Percentiles rank a stretch among this genome's conserved stretches.
Conservation (phyloP, 257 asterid genomes). For the Solanum paucissectum region DNA sequence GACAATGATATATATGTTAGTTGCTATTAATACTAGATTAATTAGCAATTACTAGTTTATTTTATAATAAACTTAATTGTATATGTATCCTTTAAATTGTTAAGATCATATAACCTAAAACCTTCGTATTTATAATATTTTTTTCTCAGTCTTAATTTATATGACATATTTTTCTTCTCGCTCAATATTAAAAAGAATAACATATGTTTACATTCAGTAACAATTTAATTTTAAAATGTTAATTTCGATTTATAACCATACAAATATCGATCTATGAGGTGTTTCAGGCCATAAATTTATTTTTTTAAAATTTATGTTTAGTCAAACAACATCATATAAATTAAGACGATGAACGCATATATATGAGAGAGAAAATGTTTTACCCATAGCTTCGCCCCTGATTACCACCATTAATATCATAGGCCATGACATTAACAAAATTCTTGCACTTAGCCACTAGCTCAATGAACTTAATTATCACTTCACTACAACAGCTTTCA, state of each 20-base stretch:
- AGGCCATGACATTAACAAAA: constrained; percentile 34
- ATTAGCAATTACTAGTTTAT: background rate
- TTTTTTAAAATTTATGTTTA: background rate
- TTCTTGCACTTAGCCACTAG: constrained; percentile 41
- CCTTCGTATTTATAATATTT: background rate
- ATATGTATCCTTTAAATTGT: background rate
- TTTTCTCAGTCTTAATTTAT: background rate
- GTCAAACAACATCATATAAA: background rate
- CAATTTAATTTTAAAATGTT: background rate
- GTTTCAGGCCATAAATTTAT: background rate
- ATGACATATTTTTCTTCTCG: background rate
- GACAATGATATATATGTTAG: background rate
- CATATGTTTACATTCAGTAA: background rate
- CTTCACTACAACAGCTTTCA: constrained; percentile 29
- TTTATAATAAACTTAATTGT: background rate
- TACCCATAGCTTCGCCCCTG: background rate
- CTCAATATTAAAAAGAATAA: background rate
- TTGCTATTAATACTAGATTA: background rate
- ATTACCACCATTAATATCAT: background rate
- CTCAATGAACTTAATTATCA: constrained; percentile 46
- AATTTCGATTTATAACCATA: background rate
- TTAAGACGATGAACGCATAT: background rate
- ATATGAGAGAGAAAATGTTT: background rate
- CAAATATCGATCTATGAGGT: background rate
- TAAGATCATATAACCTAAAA: background rate